Percentiles rank a stretch among this genome's conserved stretches.
Evolutionary conservation across 306 rosid species (phyloP).

Genomic region (Delonix regia): DNA sequence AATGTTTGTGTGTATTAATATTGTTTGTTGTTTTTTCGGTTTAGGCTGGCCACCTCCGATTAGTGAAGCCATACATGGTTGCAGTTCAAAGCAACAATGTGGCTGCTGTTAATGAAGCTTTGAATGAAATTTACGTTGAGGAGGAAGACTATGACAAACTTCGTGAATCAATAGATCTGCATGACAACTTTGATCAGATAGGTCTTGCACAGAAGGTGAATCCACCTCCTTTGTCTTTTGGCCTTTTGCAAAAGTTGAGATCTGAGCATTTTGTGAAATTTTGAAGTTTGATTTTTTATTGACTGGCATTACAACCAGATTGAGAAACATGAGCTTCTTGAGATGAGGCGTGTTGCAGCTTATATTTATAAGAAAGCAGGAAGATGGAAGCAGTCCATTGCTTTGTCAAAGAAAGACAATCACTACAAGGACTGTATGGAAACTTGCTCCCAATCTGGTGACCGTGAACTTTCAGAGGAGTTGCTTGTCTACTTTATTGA

Average conservation of each 20-base stretch:
- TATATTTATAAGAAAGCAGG: slow-evolving; percentile 95
- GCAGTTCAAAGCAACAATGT: slow-evolving; percentile 98
- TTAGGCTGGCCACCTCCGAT: slow-evolving; percentile 89
- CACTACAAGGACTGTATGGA: slow-evolving; percentile 98
- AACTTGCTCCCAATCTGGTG: slow-evolving; percentile 93
- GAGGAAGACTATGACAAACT: slow-evolving; percentile 95
- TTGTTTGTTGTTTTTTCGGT: slow-evolving; percentile 15
- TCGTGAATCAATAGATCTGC: slow-evolving; percentile 92
- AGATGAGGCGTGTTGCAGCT: slow-evolving; percentile 98
- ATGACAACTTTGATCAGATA: slow-evolving; percentile 90
- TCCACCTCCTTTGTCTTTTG: slow-evolving; percentile 28
- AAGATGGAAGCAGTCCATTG: slow-evolving; percentile 98
- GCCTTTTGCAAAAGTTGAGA: slow-evolving; percentile 52
- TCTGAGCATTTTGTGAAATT: slow-evolving; percentile 19
- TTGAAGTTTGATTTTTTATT: slow-evolving; percentile 25
- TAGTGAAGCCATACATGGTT: slow-evolving; percentile 96
- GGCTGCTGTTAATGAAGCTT: slow-evolving; percentile 89
- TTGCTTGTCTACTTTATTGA: slow-evolving; percentile 91
- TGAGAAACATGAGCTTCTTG: slow-evolving; percentile 95
- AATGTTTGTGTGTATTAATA: slow-evolving; percentile 12
- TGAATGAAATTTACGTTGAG: slow-evolving; percentile 89
- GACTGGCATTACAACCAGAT: slow-evolving; percentile 53
- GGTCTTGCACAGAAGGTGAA: slow-evolving; percentile 93
- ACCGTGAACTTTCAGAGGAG: slow-evolving; percentile 94
- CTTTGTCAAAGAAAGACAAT: slow-evolving; percentile 91